Evolutionary conservation across 2,329 filamentous ascomycete species (phyloP), one percentile per base, ranked within the genome.

Genomic region (Alternaria gaisen): DNA sequence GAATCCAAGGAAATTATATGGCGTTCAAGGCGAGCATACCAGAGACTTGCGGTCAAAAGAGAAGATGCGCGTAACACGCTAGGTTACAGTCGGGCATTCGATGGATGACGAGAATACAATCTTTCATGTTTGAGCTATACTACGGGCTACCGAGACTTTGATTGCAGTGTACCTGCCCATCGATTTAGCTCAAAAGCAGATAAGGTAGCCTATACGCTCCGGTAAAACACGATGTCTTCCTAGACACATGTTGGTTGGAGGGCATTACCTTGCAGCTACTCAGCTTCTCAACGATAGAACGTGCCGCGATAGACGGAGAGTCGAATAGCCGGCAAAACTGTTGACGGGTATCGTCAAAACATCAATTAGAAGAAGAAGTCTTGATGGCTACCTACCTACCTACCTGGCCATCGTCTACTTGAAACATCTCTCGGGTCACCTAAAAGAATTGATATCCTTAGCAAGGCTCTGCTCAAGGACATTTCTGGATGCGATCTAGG

Each of bases 381-480:
- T 16, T 16, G 32, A 58, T 44, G 53, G 43, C 53, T 51, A 58
- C 55, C 44, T 61, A 58, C 59, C 42, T 43, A 59, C 42, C 53
- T 61, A 58, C 59, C 42, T 43, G 55, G 48, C 56, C 40, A 52
- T 43, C n/a, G 11, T 20, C n/a, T 56, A 18, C 26, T 48, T 24
- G 22, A 3, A 3, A 30, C 6, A 30, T 8, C 6, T 34, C 3
- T 9, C 22, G 14, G 0, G 11, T 24, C 11, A 12, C 18, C 9
- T 26, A 4, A 16, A 7, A 7, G 6, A 8, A 7, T 14, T 3
- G 6, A 8, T 8, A 3, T 24, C 11, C 6, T 42, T 20, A 24
- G 20, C 40, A 8, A 14, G 20, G 20, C 20, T 24, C 5, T 24
- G 10, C 20, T 14, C 18, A 10, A 34, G 30, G 4, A 36, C 1